A percentile compares a stretch with the other conserved stretches of the same genome.
phyloP scores from a whole-genome alignment of 306 rosid species.

The Vachellia pachyceras region DNA sequence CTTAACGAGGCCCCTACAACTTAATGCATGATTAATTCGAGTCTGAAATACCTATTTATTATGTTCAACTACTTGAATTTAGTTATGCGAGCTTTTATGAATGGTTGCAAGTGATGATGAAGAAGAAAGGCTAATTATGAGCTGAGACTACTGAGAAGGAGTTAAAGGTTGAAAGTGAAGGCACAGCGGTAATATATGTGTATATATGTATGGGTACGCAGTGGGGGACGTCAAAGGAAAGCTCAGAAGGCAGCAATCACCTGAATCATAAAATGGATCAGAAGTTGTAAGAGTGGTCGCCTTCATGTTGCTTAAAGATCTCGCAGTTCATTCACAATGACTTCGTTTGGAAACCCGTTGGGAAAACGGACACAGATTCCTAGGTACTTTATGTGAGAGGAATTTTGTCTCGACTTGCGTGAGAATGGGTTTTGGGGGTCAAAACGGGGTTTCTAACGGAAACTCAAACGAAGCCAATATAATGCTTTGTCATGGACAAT shows the following conservation, averaged over 20 bases:
- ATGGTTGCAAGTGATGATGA: background rate
- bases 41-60: too few species aligned
- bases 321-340: background rate
- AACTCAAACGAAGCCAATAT: too few species aligned
- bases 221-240: background rate
- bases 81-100: background rate
- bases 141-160: background rate
- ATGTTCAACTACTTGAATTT: too few species aligned
- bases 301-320: background rate
- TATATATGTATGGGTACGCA: background rate
- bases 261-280: slow-evolving; percentile 15
- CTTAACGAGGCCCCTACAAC: background rate
- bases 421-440: too few species aligned
- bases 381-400: too few species aligned
- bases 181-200: background rate
- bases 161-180: slow-evolving; percentile 15
- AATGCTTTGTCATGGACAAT: background rate
- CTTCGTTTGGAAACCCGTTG: too few species aligned
- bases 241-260: background rate
- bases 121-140: background rate
- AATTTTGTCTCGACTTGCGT: too few species aligned
- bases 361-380: too few species aligned
- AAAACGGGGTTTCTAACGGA: too few species aligned
- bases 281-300: slow-evolving; percentile 7
- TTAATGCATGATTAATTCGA: too few species aligned